Conservation (phyloP, 2,329 filamentous ascomycete genomes). For the Talaromyces verruculosus region DNA sequence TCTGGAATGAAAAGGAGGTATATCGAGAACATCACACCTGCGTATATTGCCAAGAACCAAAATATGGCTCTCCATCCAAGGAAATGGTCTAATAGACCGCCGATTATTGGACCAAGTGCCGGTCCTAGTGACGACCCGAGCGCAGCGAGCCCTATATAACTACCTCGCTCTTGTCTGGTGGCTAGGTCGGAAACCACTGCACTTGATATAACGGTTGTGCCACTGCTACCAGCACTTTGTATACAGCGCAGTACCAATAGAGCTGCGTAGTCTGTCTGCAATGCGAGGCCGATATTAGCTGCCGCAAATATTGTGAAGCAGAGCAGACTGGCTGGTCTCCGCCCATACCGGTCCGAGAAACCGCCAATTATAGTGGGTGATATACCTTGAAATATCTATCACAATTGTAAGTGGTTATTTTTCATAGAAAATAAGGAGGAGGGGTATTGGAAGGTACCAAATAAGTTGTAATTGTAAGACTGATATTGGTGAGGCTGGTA, state of each 20-base stretch:
- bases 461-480: constrained; percentile 37
- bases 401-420: neutral
- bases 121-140: constrained; percentile 35
- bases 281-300: constrained; percentile 42
- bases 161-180: constrained; percentile 39
- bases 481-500: constrained; percentile 30
- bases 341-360: constrained; percentile 46
- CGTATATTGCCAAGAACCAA: constrained; percentile 52
- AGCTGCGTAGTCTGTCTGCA: constrained; percentile 38
- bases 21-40: constrained; percentile 37
- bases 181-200: constrained; percentile 43
- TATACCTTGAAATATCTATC: constrained; percentile 50
- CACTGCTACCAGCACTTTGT: constrained; percentile 44
- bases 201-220: constrained; percentile 42
- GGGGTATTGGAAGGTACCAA: constrained; percentile 24
- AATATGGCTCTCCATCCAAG: constrained; percentile 44
- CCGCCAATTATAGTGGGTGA: constrained; percentile 49
- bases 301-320: constrained; percentile 43
- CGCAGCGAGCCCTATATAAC: constrained; percentile 43
- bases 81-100: constrained; percentile 36
- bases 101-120: constrained; percentile 34
- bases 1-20: constrained; percentile 40
- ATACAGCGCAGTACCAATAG: constrained; percentile 41
- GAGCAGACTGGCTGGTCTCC: constrained; percentile 48
- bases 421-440: neutral